phyloP scores from a whole-genome alignment of 2,329 filamentous ascomycete genomes.

The Dactylellina sp. region DNA sequence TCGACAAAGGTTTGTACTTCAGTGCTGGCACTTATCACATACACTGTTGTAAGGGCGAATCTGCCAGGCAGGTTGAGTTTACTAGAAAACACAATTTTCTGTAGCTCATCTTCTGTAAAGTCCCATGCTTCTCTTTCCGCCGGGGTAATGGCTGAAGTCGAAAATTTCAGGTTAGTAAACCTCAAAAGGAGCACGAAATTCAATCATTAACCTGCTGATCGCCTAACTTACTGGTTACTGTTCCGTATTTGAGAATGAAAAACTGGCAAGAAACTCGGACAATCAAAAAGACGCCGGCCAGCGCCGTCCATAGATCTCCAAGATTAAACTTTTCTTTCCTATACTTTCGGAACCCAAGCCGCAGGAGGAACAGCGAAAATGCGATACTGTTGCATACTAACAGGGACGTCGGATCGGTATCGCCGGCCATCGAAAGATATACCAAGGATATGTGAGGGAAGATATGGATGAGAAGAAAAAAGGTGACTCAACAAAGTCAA shows the following conservation, averaged over 20 bases:
- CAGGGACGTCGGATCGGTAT: conserved; percentile 36
- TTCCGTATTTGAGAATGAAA: conserved; percentile 45
- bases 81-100: conserved; percentile 31
- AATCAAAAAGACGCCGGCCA: conserved; percentile 42
- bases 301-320: conserved; percentile 40
- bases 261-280: conserved; percentile 37
- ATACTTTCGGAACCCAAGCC: conserved; percentile 40
- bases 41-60: conserved; percentile 31
- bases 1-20: background rate
- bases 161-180: background rate
- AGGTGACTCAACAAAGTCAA: no score
- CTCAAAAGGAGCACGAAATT: no score
- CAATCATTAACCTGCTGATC: background rate
- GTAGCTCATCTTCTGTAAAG: conserved; percentile 38
- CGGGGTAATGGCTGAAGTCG: conserved; percentile 27
- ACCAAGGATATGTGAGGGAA: no score
- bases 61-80: conserved; percentile 37
- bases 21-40: background rate
- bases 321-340: conserved; percentile 38
- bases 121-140: conserved; percentile 25
- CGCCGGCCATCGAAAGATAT: conserved; percentile 21
- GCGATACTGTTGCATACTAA: conserved; percentile 32
- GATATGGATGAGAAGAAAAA: no score
- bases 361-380: conserved; percentile 12
- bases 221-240: conserved; percentile 31